Conservation (phyloP, 2,329 filamentous ascomycete species). For the Penicillium expansum region DNA sequence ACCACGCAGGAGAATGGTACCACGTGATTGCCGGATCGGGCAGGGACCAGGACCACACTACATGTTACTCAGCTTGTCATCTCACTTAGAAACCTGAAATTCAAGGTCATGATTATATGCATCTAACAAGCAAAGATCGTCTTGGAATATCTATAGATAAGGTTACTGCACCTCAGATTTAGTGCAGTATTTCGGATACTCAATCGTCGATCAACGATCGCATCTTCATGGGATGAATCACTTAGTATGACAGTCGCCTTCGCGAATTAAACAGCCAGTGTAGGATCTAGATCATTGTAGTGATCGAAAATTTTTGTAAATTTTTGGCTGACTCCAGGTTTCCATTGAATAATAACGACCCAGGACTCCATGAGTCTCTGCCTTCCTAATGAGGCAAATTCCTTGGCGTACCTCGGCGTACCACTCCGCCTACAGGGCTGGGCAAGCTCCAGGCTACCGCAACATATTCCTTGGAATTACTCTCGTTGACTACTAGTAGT, state of each 20-base stretch:
- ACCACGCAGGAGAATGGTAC: neutral
- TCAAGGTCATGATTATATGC: too few relatives aligned
- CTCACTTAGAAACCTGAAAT: neutral
- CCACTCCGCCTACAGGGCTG: neutral
- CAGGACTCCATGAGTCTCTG: neutral
- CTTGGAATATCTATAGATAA: neutral
- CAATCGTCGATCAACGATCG: neutral
- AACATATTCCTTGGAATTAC: neutral
- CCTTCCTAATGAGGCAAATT: neutral
- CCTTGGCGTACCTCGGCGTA: neutral
- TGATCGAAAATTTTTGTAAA: neutral
- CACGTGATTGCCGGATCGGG: conserved; percentile 6
- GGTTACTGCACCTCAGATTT: neutral
- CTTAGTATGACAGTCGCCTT: neutral
- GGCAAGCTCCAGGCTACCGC: neutral
- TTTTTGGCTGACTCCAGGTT: neutral
- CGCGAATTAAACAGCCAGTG: too few relatives aligned
- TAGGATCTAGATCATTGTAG: neutral
- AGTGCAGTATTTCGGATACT: neutral
- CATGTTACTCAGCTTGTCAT: neutral
- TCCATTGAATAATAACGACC: neutral
- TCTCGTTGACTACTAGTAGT: neutral
- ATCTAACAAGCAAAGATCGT: neutral
- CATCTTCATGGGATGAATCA: neutral
- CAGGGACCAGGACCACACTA: neutral